phyloP scores from a whole-genome alignment of 768 basidiomycete species.

The Hemileccinum impolitum region DNA sequence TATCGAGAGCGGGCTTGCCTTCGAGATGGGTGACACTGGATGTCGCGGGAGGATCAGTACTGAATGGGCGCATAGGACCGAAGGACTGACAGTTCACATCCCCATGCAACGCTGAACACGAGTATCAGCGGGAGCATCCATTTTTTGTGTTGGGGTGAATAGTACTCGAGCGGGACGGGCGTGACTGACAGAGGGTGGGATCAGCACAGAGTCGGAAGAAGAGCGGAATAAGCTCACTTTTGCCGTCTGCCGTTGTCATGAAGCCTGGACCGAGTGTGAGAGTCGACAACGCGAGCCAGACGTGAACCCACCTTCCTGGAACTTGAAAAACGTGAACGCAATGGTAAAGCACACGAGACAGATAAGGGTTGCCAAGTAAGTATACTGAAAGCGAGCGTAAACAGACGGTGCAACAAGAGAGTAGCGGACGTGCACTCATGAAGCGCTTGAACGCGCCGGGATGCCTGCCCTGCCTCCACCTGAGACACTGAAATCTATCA shows the following conservation, averaged over 20 bases:
- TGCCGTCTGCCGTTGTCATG: slow-evolving; percentile 7
- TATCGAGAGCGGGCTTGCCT: slow-evolving; percentile 39
- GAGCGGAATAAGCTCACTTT: slow-evolving; percentile 7
- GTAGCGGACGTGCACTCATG: slow-evolving; percentile 68
- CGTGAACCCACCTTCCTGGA: slow-evolving; percentile 56
- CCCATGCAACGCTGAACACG: slow-evolving; percentile 70
- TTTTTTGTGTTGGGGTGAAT: slow-evolving; percentile 40
- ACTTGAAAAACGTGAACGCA: slow-evolving; percentile 63
- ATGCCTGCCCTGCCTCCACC: slow-evolving; percentile 68
- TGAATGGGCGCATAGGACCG: not conserved
- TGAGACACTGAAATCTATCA: slow-evolving; percentile 71
- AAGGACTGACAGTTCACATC: slow-evolving; percentile 60
- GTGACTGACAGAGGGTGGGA: slow-evolving; percentile 37
- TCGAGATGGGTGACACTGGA: slow-evolving; percentile 76
- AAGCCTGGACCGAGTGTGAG: slow-evolving; percentile 15
- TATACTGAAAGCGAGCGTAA: slow-evolving; percentile 50
- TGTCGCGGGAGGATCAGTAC: not conserved
- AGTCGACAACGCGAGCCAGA: not conserved
- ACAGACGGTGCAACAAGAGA: not conserved
- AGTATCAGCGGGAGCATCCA: slow-evolving; percentile 72
- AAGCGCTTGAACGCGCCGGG: slow-evolving; percentile 84
- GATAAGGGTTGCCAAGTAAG: slow-evolving; percentile 71
- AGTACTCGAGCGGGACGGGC: slow-evolving; percentile 54
- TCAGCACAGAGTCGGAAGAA: slow-evolving; percentile 2
- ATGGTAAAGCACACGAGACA: slow-evolving; percentile 63